Conservation (phyloP, 2,329 filamentous ascomycete species). For the Gnomoniopsis sp. region DNA sequence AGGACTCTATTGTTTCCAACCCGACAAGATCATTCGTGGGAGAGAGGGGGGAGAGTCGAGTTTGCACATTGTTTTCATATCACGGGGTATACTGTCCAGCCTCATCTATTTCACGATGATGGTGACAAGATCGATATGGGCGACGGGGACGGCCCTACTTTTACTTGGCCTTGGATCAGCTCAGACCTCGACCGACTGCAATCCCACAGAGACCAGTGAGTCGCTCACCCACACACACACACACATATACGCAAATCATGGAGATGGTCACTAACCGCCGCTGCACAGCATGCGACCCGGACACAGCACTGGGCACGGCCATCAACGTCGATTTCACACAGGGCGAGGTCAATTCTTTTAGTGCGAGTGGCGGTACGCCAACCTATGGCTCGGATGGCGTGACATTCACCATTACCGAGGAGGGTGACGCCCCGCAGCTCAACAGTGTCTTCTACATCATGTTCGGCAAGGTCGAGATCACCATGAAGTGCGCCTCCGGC, state of each 20-base stretch:
- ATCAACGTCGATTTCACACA: slow-evolving; percentile 80
- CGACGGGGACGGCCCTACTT: slow-evolving; percentile 17
- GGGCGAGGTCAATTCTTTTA: slow-evolving; percentile 76
- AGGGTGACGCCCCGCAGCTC: slow-evolving; percentile 83
- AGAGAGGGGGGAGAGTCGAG: background rate
- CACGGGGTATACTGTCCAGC: background rate
- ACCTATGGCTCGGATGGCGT: slow-evolving; percentile 75
- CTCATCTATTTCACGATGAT: slow-evolving; percentile 19
- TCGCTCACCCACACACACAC: background rate
- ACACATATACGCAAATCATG: background rate
- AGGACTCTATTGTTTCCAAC: background rate
- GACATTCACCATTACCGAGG: slow-evolving; percentile 72
- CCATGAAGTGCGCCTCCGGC: slow-evolving; percentile 81
- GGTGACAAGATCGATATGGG: slow-evolving; percentile 20
- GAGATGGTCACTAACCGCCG: slow-evolving; percentile 19
- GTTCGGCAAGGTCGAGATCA: slow-evolving; percentile 89
- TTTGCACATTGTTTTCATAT: background rate
- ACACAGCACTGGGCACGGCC: slow-evolving; percentile 80
- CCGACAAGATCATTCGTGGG: background rate
- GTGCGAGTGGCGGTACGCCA: slow-evolving; percentile 60
- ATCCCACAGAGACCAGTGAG: slow-evolving; percentile 28
- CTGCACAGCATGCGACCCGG: slow-evolving; percentile 61
- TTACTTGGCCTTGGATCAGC: slow-evolving; percentile 22
- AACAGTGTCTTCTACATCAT: slow-evolving; percentile 96
- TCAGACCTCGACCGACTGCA: slow-evolving; percentile 32